phyloP scores from a whole-genome alignment of 441 rosid genomes.

The Jatropha podagrica region DNA sequence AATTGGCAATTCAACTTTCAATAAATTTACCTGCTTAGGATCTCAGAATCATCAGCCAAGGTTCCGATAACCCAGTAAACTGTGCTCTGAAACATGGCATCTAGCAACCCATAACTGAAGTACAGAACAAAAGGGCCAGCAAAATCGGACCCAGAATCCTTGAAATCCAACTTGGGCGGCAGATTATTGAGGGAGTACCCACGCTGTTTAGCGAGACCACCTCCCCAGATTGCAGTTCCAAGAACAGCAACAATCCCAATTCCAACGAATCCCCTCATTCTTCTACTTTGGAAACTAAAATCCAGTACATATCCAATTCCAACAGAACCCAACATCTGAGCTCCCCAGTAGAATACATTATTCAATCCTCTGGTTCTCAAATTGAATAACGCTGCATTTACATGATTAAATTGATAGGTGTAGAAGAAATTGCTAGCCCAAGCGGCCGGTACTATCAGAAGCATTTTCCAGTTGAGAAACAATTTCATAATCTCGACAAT shows the following conservation, averaged over 20 bases:
- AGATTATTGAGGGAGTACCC: conserved; percentile 30
- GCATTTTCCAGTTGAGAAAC: conserved; percentile 56
- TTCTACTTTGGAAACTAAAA: conserved; percentile 49
- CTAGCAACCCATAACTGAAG: conserved; percentile 51
- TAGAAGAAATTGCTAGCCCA: conserved; percentile 71
- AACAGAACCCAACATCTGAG: conserved; percentile 60
- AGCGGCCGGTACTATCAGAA: conserved; percentile 48
- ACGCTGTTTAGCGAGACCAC: conserved; percentile 58
- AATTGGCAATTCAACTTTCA: too few relatives aligned
- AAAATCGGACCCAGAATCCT: conserved; percentile 38
- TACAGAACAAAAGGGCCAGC: conserved; percentile 57
- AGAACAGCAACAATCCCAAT: conserved; percentile 44
- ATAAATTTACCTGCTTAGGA: conserved; percentile 53
- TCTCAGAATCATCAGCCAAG: conserved; percentile 59
- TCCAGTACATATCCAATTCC: conserved; percentile 56
- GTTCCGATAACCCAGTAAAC: conserved; percentile 69
- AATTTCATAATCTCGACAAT: conserved; percentile 44
- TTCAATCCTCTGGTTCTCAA: conserved; percentile 64
- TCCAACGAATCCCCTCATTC: conserved; percentile 55
- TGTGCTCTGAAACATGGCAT: conserved; percentile 60
- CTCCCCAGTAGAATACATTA: conserved; percentile 65
- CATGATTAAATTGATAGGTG: conserved; percentile 61
- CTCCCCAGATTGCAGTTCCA: conserved; percentile 61
- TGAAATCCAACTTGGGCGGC: conserved; percentile 50
- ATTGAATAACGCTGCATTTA: conserved; percentile 49